Evolutionary conservation across 805 yeast genomes (phyloP).

Genomic region (Monosporozyma solicola): DNA sequence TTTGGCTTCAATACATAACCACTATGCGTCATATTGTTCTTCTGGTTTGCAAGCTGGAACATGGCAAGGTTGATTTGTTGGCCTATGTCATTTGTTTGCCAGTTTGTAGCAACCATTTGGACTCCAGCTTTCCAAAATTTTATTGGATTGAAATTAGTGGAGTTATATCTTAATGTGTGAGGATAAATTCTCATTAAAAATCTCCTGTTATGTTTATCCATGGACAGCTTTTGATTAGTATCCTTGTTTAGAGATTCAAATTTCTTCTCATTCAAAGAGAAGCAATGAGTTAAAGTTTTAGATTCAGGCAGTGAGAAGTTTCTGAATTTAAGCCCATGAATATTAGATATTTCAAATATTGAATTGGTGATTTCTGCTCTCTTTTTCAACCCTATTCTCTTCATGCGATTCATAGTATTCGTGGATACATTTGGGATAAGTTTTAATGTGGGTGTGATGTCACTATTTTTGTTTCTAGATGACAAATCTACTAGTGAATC

Average conservation of each 20-base stretch:
- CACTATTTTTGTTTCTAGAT: background rate
- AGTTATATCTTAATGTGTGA: conserved; percentile 61
- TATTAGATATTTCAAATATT: conserved; percentile 21
- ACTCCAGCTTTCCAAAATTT: conserved; percentile 76
- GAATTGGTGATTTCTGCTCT: conserved; percentile 16
- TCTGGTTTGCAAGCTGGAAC: conserved; percentile 48
- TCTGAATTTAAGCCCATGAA: conserved; percentile 67
- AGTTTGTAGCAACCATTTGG: conserved; percentile 93
- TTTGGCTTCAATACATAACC: conserved; percentile 81
- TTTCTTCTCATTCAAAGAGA: conserved; percentile 74
- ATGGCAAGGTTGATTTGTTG: conserved; percentile 81
- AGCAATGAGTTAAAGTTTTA: conserved; percentile 69
- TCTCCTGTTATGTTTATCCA: conserved; percentile 67
- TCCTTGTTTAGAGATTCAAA: conserved; percentile 58
- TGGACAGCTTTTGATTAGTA: conserved; percentile 40
- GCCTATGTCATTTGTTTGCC: conserved; percentile 90
- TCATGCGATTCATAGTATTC: conserved; percentile 16
- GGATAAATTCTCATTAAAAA: conserved; percentile 85
- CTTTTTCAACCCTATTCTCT: conserved; percentile 28
- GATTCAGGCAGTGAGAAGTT: conserved; percentile 84
- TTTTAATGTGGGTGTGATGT: conserved; percentile 1
- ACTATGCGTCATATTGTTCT: conserved; percentile 23
- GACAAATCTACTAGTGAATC: conserved; percentile 7
- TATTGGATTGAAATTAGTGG: conserved; percentile 76
- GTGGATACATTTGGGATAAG: background rate